phyloP scores from a whole-genome alignment of 179 eudicot genomes.

The Beta macrorhiza region DNA sequence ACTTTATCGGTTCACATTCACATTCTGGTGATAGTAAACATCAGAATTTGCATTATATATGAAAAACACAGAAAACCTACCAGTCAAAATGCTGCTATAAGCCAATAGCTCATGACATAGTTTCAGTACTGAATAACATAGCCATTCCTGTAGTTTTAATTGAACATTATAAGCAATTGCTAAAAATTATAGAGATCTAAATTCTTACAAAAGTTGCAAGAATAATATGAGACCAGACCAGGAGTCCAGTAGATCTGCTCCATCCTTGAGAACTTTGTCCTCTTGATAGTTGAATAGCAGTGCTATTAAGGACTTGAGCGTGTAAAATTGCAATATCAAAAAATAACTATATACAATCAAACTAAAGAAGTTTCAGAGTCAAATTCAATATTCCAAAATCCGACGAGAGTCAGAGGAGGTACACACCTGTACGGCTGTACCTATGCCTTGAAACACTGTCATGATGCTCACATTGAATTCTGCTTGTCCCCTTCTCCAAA shows the following conservation, averaged over 20 bases:
- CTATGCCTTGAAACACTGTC: slow-evolving; percentile 86
- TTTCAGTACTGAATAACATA: too few relatives aligned
- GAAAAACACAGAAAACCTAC: background rate
- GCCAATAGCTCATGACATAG: background rate
- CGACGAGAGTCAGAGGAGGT: slow-evolving; percentile 92
- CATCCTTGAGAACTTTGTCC: background rate
- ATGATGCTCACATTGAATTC: slow-evolving; percentile 81
- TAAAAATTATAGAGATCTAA: background rate
- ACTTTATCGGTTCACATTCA: too few relatives aligned
- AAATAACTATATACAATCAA: slow-evolving; percentile 10
- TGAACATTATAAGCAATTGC: too few relatives aligned
- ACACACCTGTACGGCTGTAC: slow-evolving; percentile 47
- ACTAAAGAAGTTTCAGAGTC: slow-evolving; percentile 65
- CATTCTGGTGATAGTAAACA: too few relatives aligned
- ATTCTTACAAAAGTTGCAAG: background rate
- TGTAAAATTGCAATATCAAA: background rate
- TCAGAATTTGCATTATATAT: too few relatives aligned
- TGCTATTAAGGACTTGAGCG: background rate
- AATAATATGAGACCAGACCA: background rate
- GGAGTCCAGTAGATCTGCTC: background rate
- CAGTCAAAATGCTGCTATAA: background rate
- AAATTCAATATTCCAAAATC: slow-evolving; percentile 97
- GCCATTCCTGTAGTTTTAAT: too few relatives aligned
- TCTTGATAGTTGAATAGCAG: background rate
- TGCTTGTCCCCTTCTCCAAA: slow-evolving; percentile 42